Conservation (phyloP, 441 rosid species). For the Croton setiger region DNA sequence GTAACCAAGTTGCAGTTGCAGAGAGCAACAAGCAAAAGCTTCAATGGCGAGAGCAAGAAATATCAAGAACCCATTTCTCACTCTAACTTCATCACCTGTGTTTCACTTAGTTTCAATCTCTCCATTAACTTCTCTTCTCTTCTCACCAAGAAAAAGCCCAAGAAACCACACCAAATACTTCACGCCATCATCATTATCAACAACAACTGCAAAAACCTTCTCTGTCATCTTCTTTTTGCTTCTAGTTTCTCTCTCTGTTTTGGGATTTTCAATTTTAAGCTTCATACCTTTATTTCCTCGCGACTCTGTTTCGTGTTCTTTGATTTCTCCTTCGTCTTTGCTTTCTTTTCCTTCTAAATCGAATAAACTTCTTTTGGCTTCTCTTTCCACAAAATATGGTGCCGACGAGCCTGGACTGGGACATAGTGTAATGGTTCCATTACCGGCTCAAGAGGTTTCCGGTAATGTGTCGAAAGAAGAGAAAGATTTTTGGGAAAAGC, state of each 20-base stretch:
- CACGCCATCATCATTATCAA: slow-evolving; percentile 26
- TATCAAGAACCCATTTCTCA: slow-evolving; percentile 41
- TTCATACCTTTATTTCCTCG: slow-evolving; percentile 25
- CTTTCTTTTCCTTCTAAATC: slow-evolving; percentile 26
- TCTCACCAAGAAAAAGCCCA: slow-evolving; percentile 48
- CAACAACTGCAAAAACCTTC: background rate
- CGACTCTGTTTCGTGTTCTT: slow-evolving; percentile 31
- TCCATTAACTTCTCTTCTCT: slow-evolving; percentile 34
- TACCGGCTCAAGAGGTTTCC: slow-evolving; percentile 40
- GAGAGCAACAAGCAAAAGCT: slow-evolving; percentile 23
- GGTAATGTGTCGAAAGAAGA: slow-evolving; percentile 54
- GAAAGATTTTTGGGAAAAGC: slow-evolving; percentile 69
- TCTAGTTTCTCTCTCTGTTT: slow-evolving; percentile 41
- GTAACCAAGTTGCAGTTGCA: slow-evolving; percentile 5
- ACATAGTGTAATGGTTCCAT: slow-evolving; percentile 36
- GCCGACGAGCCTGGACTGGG: slow-evolving; percentile 21
- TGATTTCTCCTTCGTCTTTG: slow-evolving; percentile 38
- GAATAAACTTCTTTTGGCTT: slow-evolving; percentile 34
- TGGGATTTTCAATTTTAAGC: slow-evolving; percentile 43
- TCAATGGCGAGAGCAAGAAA: slow-evolving; percentile 62
- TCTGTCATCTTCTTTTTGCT: slow-evolving; percentile 38
- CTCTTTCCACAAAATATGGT: slow-evolving; percentile 31
- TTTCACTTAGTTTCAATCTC: slow-evolving; percentile 40
- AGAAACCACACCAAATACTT: slow-evolving; percentile 33
- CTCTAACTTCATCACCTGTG: slow-evolving; percentile 38